Conservation (phyloP, 495 filamentous ascomycete genomes). For the Hypoxylon lienhwacheense region DNA sequence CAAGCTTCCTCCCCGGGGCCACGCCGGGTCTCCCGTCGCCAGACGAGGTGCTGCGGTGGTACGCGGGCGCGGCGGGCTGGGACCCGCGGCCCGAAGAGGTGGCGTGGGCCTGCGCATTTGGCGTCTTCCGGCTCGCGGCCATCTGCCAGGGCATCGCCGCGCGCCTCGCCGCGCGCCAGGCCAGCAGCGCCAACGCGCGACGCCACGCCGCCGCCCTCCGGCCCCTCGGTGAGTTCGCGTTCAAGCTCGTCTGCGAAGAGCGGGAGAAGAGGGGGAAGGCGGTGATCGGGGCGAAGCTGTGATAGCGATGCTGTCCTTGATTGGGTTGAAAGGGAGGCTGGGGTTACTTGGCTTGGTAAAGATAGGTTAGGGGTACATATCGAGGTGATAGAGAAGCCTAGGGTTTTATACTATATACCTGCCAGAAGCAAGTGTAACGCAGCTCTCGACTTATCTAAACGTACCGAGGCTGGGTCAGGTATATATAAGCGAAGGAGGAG, state of each 20-base stretch:
- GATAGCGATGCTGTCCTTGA: too few relatives aligned
- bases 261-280: slow-evolving; percentile 13
- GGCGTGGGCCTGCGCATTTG: slow-evolving; percentile 67
- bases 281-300: slow-evolving; percentile 12
- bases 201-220: slow-evolving; percentile 67
- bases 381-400: too few relatives aligned
- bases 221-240: slow-evolving; percentile 73
- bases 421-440: too few relatives aligned
- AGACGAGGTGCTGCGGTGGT: slow-evolving; percentile 73
- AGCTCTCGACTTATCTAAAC: too few relatives aligned
- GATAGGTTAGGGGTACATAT: too few relatives aligned
- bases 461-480: too few relatives aligned
- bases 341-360: too few relatives aligned
- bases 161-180: slow-evolving; percentile 79
- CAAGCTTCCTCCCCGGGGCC: slow-evolving; percentile 60
- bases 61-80: slow-evolving; percentile 71
- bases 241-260: slow-evolving; percentile 57
- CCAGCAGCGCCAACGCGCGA: slow-evolving; percentile 79
- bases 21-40: slow-evolving; percentile 75
- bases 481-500: too few relatives aligned
- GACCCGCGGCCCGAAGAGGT: slow-evolving; percentile 64
- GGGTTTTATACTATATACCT: too few relatives aligned
- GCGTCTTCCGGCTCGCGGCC: slow-evolving; percentile 64
- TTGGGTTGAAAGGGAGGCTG: background rate
- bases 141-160: slow-evolving; percentile 96